phyloP scores from a whole-genome alignment of 2,329 filamentous ascomycete genomes.

The Canariomyces notabilis region DNA sequence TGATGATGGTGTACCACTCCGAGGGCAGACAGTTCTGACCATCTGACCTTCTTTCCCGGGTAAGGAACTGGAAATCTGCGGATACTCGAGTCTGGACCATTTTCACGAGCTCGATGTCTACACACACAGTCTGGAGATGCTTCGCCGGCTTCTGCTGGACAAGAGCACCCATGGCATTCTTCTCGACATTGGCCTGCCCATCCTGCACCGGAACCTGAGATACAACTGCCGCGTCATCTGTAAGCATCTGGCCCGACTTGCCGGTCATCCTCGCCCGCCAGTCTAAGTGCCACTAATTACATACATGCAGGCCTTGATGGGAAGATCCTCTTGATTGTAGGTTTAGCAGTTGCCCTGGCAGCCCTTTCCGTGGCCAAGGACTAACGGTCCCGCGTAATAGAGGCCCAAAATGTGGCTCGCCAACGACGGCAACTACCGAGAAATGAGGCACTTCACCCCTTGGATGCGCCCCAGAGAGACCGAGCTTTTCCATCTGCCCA shows the following conservation, averaged over 20 bases:
- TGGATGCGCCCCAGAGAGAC: slow-evolving; percentile 55
- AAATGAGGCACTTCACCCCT: slow-evolving; percentile 58
- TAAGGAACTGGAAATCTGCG: slow-evolving; percentile 49
- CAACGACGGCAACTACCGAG: slow-evolving; percentile 63
- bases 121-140: slow-evolving; percentile 58
- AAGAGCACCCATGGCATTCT: slow-evolving; percentile 60
- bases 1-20: no score
- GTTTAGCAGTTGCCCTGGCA: slow-evolving; percentile 30
- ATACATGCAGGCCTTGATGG: slow-evolving; percentile 46
- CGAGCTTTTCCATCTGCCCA: slow-evolving; percentile 61
- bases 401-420: slow-evolving; percentile 45
- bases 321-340: slow-evolving; percentile 65
- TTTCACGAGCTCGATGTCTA: slow-evolving; percentile 55
- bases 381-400: not conserved
- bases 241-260: not conserved
- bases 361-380: not conserved
- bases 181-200: slow-evolving; percentile 58
- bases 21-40: slow-evolving; percentile 1
- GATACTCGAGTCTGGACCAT: slow-evolving; percentile 64
- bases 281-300: not conserved
- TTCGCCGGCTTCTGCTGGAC: slow-evolving; percentile 56
- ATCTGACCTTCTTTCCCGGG: not conserved
- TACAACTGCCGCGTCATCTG: slow-evolving; percentile 63
- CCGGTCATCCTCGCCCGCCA: no score
- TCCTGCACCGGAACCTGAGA: slow-evolving; percentile 56